Evolutionary conservation across 768 basidiomycete genomes (phyloP).

Genomic region (Suillus weaverae): DNA sequence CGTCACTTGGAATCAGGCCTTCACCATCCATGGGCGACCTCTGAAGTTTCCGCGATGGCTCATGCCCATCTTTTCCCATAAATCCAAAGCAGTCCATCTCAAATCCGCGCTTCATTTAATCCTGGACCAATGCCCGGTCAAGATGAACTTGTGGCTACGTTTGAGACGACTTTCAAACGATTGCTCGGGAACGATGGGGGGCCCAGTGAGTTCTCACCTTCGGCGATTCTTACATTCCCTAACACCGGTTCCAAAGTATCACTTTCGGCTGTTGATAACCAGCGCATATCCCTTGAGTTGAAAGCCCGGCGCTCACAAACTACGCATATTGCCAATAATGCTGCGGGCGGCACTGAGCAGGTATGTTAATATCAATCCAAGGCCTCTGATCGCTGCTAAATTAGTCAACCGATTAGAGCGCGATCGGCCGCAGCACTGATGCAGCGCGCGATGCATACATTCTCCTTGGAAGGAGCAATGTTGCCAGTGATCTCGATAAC

Average conservation of each 20-base stretch:
- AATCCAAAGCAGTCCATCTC: neutral
- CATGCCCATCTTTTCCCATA: neutral
- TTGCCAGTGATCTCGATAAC: constrained; percentile 13
- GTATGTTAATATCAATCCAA: neutral
- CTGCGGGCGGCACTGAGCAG: neutral
- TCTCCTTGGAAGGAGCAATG: neutral
- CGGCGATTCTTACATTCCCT: neutral
- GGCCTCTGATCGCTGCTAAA: neutral
- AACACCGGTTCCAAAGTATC: neutral
- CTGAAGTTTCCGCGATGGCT: neutral
- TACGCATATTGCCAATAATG: neutral
- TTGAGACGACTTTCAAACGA: neutral
- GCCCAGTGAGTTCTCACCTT: neutral
- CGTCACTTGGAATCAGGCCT: neutral
- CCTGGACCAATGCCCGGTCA: neutral
- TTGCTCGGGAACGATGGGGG: neutral
- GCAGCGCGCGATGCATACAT: neutral
- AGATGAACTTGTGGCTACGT: neutral
- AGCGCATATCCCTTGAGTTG: neutral
- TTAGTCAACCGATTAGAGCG: neutral
- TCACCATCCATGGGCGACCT: neutral
- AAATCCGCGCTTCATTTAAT: neutral
- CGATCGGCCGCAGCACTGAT: neutral
- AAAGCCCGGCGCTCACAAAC: neutral
- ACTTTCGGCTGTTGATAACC: neutral